These are phyloP conservation scores for Backusella liffmaniae DNA, from an alignment of 192 early-diverging fungal species.

Conservation along the genomic window DNA sequence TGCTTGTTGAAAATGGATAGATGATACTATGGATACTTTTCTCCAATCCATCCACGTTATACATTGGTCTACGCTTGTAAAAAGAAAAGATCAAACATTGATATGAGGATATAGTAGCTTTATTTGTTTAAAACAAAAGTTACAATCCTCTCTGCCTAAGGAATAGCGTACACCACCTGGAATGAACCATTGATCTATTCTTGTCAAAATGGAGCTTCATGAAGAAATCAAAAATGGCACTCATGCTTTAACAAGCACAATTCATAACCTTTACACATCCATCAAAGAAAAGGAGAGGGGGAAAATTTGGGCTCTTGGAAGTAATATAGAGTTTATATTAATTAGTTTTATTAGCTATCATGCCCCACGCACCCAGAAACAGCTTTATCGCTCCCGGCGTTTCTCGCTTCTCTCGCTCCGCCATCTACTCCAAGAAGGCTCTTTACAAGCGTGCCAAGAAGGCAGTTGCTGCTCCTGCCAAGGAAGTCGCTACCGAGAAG, in stretches of 20 bases:
- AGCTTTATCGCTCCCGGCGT: conserved; percentile 83
- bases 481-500: conserved; percentile 57
- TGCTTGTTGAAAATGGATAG: background rate
- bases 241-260: background rate
- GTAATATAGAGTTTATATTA: background rate
- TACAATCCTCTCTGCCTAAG: background rate
- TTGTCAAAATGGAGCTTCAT: background rate
- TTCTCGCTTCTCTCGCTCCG: conserved; percentile 78
- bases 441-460: conserved; percentile 87
- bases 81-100: background rate
- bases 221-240: background rate
- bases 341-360: conserved; percentile 18
- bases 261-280: background rate
- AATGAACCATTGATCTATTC: background rate
- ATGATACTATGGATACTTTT: background rate
- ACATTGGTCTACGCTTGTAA: background rate
- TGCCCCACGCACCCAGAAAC: conserved; percentile 74
- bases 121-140: background rate
- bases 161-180: background rate
- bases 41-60: background rate
- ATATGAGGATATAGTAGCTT: background rate
- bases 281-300: background rate
- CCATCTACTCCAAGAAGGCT: conserved; percentile 83
- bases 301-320: background rate
- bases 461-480: conserved; percentile 46